Percentiles rank a stretch among this genome's conserved stretches.
These are phyloP conservation scores for Pestalotiopsis sp. DNA, from an alignment of 2,329 filamentous ascomycete genomes.

Conservation along the genomic window DNA sequence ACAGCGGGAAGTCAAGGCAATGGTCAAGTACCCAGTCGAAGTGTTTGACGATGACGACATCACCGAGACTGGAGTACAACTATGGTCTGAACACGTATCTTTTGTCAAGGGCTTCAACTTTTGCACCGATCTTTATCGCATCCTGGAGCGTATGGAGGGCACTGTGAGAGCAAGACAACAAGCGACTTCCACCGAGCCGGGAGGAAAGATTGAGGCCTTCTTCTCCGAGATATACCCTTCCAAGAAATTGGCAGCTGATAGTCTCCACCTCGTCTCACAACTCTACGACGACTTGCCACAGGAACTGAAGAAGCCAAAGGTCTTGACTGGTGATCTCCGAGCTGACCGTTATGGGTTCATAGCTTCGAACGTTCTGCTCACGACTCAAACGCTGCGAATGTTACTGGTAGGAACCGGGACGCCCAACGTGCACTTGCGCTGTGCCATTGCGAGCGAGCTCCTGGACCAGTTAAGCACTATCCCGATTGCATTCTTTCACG, in stretches of 20 bases:
- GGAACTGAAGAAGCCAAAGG: neutral
- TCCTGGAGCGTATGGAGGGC: constrained; percentile 1
- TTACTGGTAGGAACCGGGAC: neutral
- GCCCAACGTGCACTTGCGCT: neutral
- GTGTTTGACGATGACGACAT: constrained; percentile 7
- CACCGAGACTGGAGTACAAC: neutral
- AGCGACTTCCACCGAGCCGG: neutral
- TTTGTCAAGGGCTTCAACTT: neutral
- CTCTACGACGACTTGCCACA: neutral
- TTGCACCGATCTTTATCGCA: constrained; percentile 1
- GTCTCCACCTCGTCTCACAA: neutral
- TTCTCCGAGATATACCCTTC: constrained; percentile 2
- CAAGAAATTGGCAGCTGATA: neutral
- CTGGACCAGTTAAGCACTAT: constrained; percentile 1
- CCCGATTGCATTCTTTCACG: neutral
- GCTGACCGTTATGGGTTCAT: constrained; percentile 3
- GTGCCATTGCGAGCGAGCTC: constrained; percentile 5
- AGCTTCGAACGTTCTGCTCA: neutral
- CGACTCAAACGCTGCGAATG: constrained; percentile 4
- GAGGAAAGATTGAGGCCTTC: constrained; percentile 1
- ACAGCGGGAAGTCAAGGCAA: neutral
- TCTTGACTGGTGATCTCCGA: neutral
- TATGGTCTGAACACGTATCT: constrained; percentile 1
- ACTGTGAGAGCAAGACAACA: constrained; percentile 1
- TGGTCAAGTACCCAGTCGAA: neutral